Evolutionary conservation across 78 protist genomes (phyloP), one percentile per base, ranked within the genome.

Genomic region (Fonticula alba): DNA sequence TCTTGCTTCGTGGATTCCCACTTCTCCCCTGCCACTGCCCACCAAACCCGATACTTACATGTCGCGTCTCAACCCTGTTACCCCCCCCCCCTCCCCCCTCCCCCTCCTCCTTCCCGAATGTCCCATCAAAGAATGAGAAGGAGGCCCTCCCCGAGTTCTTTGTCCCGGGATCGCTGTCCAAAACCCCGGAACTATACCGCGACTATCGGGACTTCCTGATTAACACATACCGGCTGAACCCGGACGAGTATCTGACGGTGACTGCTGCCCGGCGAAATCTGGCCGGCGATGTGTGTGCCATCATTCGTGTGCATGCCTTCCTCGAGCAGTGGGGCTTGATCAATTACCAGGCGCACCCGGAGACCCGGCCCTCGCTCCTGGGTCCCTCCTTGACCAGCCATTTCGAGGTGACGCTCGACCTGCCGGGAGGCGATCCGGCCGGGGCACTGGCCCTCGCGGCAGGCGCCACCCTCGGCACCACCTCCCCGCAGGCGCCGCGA

Each of bases 191-290:
- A 3, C 20, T 66, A 60, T 70, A 74, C 62, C 62, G 47, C 62
- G 57, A 55, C 36, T 74, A 74, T n/a, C 72, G 79, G 47, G 64
- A 74, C 69, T 74, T 66, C 38, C 66, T 74, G 79, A n/a, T 74
- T 22, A 64, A 74, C 63, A 49, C 67, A 11, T 66, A 51, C 35
- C 65, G 79, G 53, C 58, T 52, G n/a, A 56, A 59, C 41, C 79
- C 79, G 40, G 0, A 31, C 0, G 66, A 60, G 64, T 74, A 74
- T 41, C 73, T 74, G 1, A 66, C 71, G 22, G 64, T 41, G 24
- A 74, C 79, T 1, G 79, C 71, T 19, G 66, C 73, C 57, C 62
- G 79, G 0, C 79, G 79, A 7, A 26, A 52, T 14, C 56, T 74
- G 47, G 61, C 68, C 22, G 79, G 79, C 47, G 79, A 74, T 37